Evolutionary conservation across 257 asterid species (phyloP).

Genomic region (Fraxinus anomala): DNA sequence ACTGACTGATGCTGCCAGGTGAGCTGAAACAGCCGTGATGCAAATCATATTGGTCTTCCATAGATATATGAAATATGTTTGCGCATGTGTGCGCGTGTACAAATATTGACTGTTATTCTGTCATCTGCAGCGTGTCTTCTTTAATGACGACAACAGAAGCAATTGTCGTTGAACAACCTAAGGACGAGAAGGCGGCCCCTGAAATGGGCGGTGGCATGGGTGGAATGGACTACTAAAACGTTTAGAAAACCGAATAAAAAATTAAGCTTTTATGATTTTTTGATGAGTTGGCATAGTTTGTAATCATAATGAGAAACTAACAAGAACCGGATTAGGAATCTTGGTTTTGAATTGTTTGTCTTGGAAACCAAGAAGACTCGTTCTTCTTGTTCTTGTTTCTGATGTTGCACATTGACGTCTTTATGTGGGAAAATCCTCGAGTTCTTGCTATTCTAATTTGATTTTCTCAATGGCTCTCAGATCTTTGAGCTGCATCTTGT

Average conservation of each 20-base stretch:
- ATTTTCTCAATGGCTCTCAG: too few species aligned
- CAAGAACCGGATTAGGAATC: neutral
- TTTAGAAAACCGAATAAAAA: neutral
- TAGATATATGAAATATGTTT: neutral
- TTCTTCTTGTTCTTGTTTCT: neutral
- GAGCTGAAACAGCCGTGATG: slow-evolving; percentile 1
- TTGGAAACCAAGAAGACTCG: neutral
- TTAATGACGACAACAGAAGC: slow-evolving; percentile 61
- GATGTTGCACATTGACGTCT: neutral
- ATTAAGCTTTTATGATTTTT: neutral
- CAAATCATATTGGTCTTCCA: neutral
- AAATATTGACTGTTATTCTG: neutral
- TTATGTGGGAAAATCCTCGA: too few species aligned
- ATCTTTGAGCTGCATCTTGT: too few species aligned
- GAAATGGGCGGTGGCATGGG: slow-evolving; percentile 39
- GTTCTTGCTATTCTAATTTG: too few species aligned
- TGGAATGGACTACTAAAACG: slow-evolving; percentile 39
- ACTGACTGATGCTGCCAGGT: slow-evolving; percentile 68
- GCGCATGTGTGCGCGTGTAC: neutral
- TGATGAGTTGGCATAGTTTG: neutral
- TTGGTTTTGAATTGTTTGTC: too few species aligned
- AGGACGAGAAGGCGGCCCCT: slow-evolving; percentile 43
- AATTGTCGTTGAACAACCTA: slow-evolving; percentile 49
- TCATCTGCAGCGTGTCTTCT: slow-evolving; percentile 44
- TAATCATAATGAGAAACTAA: neutral